These are phyloP conservation scores for Spencermartinsiella europaea DNA, from an alignment of 805 yeast genomes.

Conservation along the genomic window DNA sequence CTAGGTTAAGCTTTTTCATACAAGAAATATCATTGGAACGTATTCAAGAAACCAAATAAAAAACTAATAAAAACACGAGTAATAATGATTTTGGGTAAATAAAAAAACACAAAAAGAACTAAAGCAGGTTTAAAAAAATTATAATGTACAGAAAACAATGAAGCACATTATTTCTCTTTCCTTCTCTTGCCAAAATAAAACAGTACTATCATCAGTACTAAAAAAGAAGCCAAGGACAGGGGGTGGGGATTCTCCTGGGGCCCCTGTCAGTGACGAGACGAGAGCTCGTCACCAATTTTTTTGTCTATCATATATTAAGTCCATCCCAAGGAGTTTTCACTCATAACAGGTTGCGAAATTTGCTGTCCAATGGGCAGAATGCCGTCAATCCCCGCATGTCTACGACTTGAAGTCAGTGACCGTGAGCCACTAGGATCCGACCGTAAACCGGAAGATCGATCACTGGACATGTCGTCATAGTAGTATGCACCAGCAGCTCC, in stretches of 20 bases:
- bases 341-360: slow-evolving; percentile 36
- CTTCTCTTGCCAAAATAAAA: slow-evolving; percentile 1
- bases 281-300: too few species aligned
- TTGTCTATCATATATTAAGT: slow-evolving; percentile 15
- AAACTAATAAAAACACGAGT: not conserved
- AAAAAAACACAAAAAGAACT: slow-evolving; percentile 5
- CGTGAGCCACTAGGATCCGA: slow-evolving; percentile 6
- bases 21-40: not conserved
- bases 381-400: slow-evolving; percentile 13
- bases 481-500: slow-evolving; percentile 5
- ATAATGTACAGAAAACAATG: not conserved
- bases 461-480: slow-evolving; percentile 20
- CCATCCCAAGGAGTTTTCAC: slow-evolving; percentile 40
- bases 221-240: not conserved
- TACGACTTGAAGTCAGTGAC: slow-evolving; percentile 13
- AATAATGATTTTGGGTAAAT: not conserved
- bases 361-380: slow-evolving; percentile 26
- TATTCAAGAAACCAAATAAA: not conserved
- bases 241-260: too few species aligned
- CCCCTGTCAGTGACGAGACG: too few species aligned
- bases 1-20: not conserved
- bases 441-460: slow-evolving; percentile 13
- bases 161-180: not conserved
- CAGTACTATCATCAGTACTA: not conserved
- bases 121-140: slow-evolving; percentile 3